Percentiles rank a stretch among this genome's conserved stretches.
Evolutionary conservation across 1,284 basidiomycete genomes (phyloP).

Genomic region (Lentinula novae-zelandiae): DNA sequence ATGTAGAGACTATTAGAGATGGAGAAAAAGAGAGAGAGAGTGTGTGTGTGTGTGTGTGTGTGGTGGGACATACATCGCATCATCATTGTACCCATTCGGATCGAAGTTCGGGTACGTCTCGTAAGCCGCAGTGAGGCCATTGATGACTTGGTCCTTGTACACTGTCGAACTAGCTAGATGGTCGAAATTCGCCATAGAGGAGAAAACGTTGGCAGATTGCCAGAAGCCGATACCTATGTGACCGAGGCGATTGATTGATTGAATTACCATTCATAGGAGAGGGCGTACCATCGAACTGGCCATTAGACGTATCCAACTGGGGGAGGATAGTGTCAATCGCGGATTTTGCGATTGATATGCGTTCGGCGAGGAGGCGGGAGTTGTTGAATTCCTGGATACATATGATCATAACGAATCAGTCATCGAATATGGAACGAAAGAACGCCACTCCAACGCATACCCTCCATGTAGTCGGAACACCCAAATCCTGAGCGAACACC

Average conservation of each 20-base stretch:
- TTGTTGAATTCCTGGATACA: conserved; percentile 32
- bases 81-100: conserved; percentile 41
- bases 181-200: conserved; percentile 43
- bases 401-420: not conserved
- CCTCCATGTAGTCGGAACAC: conserved; percentile 17
- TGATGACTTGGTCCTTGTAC: conserved; percentile 33
- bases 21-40: not conserved
- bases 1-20: no score
- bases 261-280: no score
- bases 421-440: not conserved
- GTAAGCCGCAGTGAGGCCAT: conserved; percentile 39
- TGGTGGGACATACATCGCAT: conserved; percentile 34
- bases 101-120: conserved; percentile 35
- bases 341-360: conserved; percentile 35
- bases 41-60: not conserved
- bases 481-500: conserved; percentile 13
- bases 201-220: conserved; percentile 45
- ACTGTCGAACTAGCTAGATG: conserved; percentile 29
- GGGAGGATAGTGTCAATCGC: conserved; percentile 37
- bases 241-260: not conserved
- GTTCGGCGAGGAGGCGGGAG: conserved; percentile 28
- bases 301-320: conserved; percentile 30
- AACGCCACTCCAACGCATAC: conserved; percentile 1
- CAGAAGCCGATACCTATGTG: conserved; percentile 40
- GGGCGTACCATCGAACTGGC: conserved; percentile 35